phyloP scores from a whole-genome alignment of 371 early-diverging fungal genomes.

The Cokeromyces recurvatus region DNA sequence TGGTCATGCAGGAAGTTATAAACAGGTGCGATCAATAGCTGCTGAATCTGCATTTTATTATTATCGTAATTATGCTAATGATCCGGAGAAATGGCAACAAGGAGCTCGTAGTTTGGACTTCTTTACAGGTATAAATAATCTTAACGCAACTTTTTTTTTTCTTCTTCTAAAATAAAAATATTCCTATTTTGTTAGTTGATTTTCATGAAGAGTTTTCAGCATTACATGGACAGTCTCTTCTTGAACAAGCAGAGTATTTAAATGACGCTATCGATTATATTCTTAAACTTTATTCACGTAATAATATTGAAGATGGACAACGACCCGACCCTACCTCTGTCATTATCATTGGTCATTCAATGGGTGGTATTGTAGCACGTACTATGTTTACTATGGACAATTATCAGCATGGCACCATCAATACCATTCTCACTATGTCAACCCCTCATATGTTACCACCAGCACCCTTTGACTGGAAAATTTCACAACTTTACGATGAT shows the following conservation, averaged over 20 bases:
- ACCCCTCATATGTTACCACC: conserved; percentile 90
- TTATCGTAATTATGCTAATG: conserved; percentile 39
- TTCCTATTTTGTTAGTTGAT: conserved; percentile 55
- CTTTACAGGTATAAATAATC: conserved; percentile 63
- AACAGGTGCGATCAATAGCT: conserved; percentile 85
- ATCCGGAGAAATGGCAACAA: conserved; percentile 21
- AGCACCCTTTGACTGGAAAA: conserved; percentile 71
- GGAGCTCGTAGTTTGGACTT: conserved; percentile 68
- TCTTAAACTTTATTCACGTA: conserved; percentile 56
- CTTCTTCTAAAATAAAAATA: not conserved
- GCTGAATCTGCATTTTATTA: conserved; percentile 60
- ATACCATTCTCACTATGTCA: conserved; percentile 84
- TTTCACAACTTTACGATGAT: conserved; percentile 70
- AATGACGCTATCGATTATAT: conserved; percentile 87
- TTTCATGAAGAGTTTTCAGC: conserved; percentile 92
- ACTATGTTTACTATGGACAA: conserved; percentile 71
- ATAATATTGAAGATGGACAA: not conserved
- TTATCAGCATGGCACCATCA: conserved; percentile 71
- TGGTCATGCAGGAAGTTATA: conserved; percentile 92
- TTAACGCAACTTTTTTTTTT: conserved; percentile 1
- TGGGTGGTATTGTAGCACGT: conserved; percentile 96
- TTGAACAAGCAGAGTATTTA: conserved; percentile 81
- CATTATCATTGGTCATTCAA: conserved; percentile 89
- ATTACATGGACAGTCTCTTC: conserved; percentile 71
- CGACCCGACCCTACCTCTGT: conserved; percentile 69